A percentile compares a stretch with the other conserved stretches of the same genome.
Conservation (phyloP, 495 filamentous ascomycete genomes). For the Penicillium longicatenatum region DNA sequence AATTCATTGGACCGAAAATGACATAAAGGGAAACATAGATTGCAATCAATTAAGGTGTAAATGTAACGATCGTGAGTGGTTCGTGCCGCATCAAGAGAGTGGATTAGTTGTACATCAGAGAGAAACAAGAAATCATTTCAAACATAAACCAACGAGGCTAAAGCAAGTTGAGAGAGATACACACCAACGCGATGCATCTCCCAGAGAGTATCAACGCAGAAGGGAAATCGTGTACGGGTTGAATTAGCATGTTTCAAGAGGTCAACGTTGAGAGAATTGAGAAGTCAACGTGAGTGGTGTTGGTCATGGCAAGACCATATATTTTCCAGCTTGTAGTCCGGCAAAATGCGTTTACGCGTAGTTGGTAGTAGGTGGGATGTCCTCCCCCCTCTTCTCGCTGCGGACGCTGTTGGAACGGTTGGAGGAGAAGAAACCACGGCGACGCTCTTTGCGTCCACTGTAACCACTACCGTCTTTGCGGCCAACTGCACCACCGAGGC, state of each 20-base stretch:
- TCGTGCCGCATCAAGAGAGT: constrained; percentile 31
- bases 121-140: constrained; percentile 4
- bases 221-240: constrained; percentile 14
- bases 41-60: constrained; percentile 11
- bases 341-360: constrained; percentile 28
- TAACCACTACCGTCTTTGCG: constrained; percentile 39
- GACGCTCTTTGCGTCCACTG: constrained; percentile 43
- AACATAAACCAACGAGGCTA: constrained; percentile 9
- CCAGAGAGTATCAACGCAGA: constrained; percentile 20
- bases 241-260: background rate
- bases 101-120: constrained; percentile 11
- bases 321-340: background rate
- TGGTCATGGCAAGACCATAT: background rate
- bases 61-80: constrained; percentile 29
- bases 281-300: background rate
- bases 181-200: constrained; percentile 9
- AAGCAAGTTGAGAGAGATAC: constrained; percentile 13
- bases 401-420: constrained; percentile 37
- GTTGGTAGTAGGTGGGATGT: background rate
- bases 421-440: constrained; percentile 47
- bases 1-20: constrained; percentile 13
- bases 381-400: constrained; percentile 40
- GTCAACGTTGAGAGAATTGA: background rate
- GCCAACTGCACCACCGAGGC: constrained; percentile 47
- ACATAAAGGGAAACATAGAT: background rate